A percentile compares a stretch with the other conserved stretches of the same genome.
phyloP scores from a whole-genome alignment of 2,329 filamentous ascomycete genomes.

The Septoria petroselini region DNA sequence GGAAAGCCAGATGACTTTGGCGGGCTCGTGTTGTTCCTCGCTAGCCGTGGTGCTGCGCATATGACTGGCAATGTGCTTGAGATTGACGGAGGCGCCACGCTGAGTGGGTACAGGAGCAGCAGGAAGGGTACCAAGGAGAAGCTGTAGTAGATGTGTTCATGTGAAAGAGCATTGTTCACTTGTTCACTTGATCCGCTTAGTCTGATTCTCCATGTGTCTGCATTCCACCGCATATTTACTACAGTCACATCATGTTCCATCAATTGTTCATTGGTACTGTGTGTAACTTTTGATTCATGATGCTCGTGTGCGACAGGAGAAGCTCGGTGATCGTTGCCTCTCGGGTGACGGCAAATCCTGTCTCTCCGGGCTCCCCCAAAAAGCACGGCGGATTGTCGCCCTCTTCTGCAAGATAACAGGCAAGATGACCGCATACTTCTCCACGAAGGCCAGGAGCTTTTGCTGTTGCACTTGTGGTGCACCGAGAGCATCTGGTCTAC shows the following conservation, averaged over 20 bases:
- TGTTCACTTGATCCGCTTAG: no score
- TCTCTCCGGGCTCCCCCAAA: no score
- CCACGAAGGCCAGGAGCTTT: constrained; percentile 4
- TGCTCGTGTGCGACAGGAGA: no score
- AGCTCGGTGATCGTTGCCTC: constrained; percentile 7
- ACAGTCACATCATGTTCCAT: no score
- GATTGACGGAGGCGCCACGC: constrained; percentile 47
- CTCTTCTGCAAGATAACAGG: constrained; percentile 7
- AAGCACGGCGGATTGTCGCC: constrained; percentile 22
- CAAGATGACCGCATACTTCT: constrained; percentile 10
- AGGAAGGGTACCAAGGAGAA: constrained; percentile 25
- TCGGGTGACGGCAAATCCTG: background rate
- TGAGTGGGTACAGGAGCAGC: constrained; percentile 44
- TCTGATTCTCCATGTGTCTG: no score
- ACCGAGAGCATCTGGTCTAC: constrained; percentile 2
- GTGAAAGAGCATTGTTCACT: no score
- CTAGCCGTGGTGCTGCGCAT: constrained; percentile 42
- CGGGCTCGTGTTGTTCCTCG: constrained; percentile 47
- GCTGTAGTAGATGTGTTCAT: constrained; percentile 23
- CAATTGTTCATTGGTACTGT: no score
- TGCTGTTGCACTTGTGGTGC: background rate
- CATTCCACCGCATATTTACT: no score
- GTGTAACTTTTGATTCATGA: no score
- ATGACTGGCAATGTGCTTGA: constrained; percentile 50
- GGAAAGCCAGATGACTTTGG: constrained; percentile 51